phyloP scores from a whole-genome alignment of 139 green algal species.

The Closterium sp. region DNA sequence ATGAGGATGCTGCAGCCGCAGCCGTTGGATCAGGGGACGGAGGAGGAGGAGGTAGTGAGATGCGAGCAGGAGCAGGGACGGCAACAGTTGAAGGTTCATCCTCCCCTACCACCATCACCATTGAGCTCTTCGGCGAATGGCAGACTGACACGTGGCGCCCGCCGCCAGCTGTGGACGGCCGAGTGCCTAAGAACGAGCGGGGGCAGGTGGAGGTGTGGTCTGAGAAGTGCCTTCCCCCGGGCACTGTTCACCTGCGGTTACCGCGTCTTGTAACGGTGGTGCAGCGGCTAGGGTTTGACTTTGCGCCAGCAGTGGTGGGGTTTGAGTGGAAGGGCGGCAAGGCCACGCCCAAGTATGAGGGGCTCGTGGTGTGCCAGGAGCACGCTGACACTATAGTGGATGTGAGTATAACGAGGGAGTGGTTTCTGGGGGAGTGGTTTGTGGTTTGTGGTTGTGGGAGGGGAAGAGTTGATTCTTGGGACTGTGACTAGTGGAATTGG shows the following conservation, averaged over 20 bases:
- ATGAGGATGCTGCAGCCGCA: conserved; percentile 16
- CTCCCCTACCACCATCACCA: neutral
- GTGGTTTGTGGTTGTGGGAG: neutral
- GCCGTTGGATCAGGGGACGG: neutral
- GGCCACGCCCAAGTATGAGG: conserved; percentile 47
- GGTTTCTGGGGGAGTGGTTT: neutral
- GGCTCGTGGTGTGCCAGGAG: conserved; percentile 47
- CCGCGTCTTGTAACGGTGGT: conserved; percentile 35
- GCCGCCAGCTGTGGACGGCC: conserved; percentile 33
- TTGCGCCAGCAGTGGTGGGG: conserved; percentile 52
- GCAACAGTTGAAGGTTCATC: neutral
- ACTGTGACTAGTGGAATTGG: neutral
- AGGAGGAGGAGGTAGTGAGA: neutral
- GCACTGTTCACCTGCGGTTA: conserved; percentile 49
- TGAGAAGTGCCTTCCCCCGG: conserved; percentile 32
- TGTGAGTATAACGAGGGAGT: conserved; percentile 22
- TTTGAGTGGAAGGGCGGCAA: conserved; percentile 48
- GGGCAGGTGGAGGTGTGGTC: conserved; percentile 51
- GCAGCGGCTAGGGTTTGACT: conserved; percentile 46
- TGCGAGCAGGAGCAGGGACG: neutral
- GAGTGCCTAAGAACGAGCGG: conserved; percentile 44
- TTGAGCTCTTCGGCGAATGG: conserved; percentile 47
- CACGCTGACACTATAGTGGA: conserved; percentile 32
- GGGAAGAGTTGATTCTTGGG: neutral
- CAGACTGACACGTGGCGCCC: conserved; percentile 51